A percentile compares a stretch with the other conserved stretches of the same genome.
Conservation (phyloP, 1,284 basidiomycete genomes). For the Violaceomyces palustris region DNA sequence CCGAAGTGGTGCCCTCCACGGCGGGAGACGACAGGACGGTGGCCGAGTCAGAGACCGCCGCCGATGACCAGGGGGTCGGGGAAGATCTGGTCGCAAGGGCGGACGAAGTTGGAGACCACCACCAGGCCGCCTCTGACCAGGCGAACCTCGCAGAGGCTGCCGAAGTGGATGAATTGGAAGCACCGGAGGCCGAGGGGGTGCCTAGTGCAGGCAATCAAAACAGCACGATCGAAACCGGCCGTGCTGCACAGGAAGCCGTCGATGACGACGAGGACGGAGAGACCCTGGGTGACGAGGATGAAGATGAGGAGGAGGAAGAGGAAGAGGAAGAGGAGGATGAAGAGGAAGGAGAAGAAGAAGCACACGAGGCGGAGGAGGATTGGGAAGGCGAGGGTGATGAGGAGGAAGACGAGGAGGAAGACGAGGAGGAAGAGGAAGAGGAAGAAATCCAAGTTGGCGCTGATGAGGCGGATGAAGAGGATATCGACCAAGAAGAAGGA, state of each 20-base stretch:
- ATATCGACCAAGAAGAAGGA: constrained; percentile 8
- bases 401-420: constrained; percentile 2
- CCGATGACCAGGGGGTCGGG: not conserved
- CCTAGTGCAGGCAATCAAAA: not conserved
- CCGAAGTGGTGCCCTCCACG: not conserved
- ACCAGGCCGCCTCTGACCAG: not conserved
- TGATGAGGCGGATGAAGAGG: constrained; percentile 3
- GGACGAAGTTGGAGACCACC: constrained; percentile 1
- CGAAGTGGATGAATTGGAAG: constrained; percentile 2
- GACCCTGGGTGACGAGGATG: not conserved
- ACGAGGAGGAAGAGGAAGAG: not conserved
- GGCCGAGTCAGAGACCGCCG: not conserved
- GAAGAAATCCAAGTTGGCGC: constrained; percentile 1
- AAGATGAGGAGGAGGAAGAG: constrained; percentile 1
- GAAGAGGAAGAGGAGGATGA: constrained; percentile 6
- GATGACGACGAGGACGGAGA: not conserved
- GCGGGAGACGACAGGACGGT: not conserved
- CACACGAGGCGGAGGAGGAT: constrained; percentile 2
- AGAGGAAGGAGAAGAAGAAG: constrained; percentile 1
- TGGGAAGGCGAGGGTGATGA: constrained; percentile 4
- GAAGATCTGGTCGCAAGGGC: not conserved
- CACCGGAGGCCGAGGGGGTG: not conserved
- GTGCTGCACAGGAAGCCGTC: not conserved
- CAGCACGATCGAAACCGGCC: not conserved
- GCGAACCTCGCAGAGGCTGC: constrained; percentile 4